Conservation (phyloP, 257 asterid genomes). For the Nicotiana obtusifolia region DNA sequence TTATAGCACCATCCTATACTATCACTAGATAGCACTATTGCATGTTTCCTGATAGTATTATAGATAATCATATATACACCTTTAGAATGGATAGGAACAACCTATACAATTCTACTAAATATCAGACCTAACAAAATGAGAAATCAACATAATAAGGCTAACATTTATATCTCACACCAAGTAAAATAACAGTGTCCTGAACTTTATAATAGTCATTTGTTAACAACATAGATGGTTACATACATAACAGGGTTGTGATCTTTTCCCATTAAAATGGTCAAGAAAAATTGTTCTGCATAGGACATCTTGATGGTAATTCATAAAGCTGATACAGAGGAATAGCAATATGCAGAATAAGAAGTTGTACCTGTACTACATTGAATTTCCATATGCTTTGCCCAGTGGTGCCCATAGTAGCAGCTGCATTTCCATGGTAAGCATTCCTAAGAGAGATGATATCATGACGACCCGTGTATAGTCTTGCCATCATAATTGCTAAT, state of each 20-base stretch:
- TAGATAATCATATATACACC: not conserved
- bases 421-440: conserved; percentile 90
- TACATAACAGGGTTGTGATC: not conserved
- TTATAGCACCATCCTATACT: not conserved
- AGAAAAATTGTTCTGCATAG: not conserved
- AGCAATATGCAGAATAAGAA: not conserved
- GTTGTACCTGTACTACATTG: conserved; percentile 78
- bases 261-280: not conserved
- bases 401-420: conserved; percentile 82
- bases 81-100: not conserved
- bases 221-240: not conserved
- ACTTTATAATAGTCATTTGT: not conserved
- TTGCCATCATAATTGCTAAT: conserved; percentile 82
- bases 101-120: not conserved
- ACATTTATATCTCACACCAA: not conserved
- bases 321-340: not conserved
- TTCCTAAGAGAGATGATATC: conserved; percentile 83
- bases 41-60: not conserved
- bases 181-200: not conserved
- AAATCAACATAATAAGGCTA: not conserved
- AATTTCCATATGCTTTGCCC: conserved; percentile 81
- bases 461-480: conserved; percentile 59
- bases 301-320: not conserved
- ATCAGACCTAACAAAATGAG: not conserved
- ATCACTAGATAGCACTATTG: not conserved